Evolutionary conservation across 208 protist species (phyloP).

Genomic region (Strigomonas culicis): DNA sequence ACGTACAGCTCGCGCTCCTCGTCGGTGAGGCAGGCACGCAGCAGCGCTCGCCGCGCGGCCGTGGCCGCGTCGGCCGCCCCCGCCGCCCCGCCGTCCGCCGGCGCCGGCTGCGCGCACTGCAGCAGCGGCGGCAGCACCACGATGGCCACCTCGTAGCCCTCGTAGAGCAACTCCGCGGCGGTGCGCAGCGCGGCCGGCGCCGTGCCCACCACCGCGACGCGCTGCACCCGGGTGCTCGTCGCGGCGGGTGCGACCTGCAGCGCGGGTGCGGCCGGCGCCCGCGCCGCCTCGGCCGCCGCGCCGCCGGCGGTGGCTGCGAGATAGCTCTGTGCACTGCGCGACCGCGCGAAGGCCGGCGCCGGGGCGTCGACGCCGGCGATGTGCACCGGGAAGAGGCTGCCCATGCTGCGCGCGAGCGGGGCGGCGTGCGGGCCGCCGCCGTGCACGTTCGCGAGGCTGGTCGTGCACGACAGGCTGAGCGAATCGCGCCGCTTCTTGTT

Average conservation of each 20-base stretch:
- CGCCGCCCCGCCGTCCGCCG: too few relatives aligned
- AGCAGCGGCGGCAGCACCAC: slow-evolving; percentile 3
- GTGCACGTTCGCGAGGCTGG: background rate
- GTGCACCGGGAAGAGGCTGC: too few relatives aligned
- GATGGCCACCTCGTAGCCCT: slow-evolving; percentile 4
- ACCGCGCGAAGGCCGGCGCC: too few relatives aligned
- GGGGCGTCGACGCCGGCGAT: too few relatives aligned
- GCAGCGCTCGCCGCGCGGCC: background rate
- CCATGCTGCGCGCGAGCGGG: too few relatives aligned
- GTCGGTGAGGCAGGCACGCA: too few relatives aligned
- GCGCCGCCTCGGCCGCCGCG: background rate
- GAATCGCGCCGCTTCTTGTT: background rate
- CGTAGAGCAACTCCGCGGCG: slow-evolving; percentile 11
- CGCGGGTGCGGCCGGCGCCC: background rate
- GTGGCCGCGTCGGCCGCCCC: too few relatives aligned
- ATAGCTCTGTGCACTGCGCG: too few relatives aligned
- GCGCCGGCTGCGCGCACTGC: background rate
- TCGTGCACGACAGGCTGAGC: background rate
- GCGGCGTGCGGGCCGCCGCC: too few relatives aligned
- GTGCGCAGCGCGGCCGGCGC: slow-evolving; percentile 9
- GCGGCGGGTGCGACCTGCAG: slow-evolving; percentile 10
- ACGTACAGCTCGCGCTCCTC: too few relatives aligned
- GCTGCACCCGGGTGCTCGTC: slow-evolving; percentile 2
- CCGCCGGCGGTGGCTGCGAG: background rate
- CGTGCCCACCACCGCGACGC: slow-evolving; percentile 12